phyloP scores from a whole-genome alignment of 495 filamentous ascomycete species.

The Sporormia fimetaria region DNA sequence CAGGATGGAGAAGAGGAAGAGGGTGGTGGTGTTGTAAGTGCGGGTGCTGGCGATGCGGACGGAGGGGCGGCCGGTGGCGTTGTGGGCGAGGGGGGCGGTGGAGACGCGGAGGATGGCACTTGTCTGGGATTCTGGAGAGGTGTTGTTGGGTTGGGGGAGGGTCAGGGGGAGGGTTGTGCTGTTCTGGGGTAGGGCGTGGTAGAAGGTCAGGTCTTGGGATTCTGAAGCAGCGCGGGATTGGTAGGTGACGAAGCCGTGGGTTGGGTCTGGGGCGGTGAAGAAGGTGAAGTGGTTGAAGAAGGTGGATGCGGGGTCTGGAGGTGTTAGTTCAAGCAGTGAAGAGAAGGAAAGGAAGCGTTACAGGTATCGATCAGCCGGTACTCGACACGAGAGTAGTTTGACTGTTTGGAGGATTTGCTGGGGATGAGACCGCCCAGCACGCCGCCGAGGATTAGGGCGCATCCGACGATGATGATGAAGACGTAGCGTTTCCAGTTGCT shows the following conservation, averaged over 20 bases:
- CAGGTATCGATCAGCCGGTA: constrained; percentile 45
- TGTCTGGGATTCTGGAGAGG: constrained; percentile 28
- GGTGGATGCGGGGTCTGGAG: constrained; percentile 34
- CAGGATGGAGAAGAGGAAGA: constrained; percentile 32
- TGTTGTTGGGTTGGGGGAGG: constrained; percentile 38
- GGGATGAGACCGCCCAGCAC: no score
- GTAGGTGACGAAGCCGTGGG: constrained; percentile 33
- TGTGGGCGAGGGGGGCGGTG: constrained; percentile 31
- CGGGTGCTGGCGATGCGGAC: constrained; percentile 33
- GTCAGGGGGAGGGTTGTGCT: constrained; percentile 38
- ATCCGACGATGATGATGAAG: no score
- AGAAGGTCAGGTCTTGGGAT: constrained; percentile 40
- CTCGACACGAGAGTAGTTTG: constrained; percentile 40
- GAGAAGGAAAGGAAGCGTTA: constrained; percentile 12
- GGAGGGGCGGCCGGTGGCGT: constrained; percentile 27
- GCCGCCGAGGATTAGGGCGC: no score
- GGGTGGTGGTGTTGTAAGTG: constrained; percentile 26
- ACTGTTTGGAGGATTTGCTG: no score
- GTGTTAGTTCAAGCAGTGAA: constrained; percentile 1
- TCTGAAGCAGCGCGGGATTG: constrained; percentile 24
- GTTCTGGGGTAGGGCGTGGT: constrained; percentile 17
- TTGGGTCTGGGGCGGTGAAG: constrained; percentile 34
- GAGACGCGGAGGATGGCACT: constrained; percentile 46
- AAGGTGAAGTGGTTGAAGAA: constrained; percentile 46
- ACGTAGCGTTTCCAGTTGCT: no score